These are phyloP conservation scores for Corchorus capsularis DNA, from an alignment of 345 rosid species.

Conservation along the genomic window DNA sequence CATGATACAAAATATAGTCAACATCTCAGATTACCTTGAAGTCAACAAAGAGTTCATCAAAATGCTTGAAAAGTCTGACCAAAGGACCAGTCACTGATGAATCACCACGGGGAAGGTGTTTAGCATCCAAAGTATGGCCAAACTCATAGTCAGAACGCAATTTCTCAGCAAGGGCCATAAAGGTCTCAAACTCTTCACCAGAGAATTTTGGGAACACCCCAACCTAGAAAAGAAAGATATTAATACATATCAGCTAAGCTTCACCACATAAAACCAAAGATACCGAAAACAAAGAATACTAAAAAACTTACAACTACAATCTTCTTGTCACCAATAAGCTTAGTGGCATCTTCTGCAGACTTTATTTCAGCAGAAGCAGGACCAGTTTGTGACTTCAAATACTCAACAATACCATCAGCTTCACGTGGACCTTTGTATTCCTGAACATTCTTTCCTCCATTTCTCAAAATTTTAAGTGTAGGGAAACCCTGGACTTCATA, in stretches of 20 bases:
- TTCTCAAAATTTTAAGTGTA: constrained; percentile 78
- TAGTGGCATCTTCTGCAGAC: constrained; percentile 59
- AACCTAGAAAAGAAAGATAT: constrained; percentile 50
- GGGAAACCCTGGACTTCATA: constrained; percentile 87
- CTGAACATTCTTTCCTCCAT: constrained; percentile 75
- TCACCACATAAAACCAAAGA: not conserved
- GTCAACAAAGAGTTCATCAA: constrained; percentile 85
- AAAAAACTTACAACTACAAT: constrained; percentile 61
- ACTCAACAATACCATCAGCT: constrained; percentile 80
- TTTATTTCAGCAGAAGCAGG: constrained; percentile 86
- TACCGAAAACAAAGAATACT: not conserved
- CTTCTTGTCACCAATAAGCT: constrained; percentile 61
- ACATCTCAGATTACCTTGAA: constrained; percentile 51
- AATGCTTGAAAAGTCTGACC: constrained; percentile 94
- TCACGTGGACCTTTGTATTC: constrained; percentile 98
- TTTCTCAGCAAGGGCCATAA: constrained; percentile 69
- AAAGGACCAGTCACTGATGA: constrained; percentile 79
- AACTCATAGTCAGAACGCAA: constrained; percentile 87
- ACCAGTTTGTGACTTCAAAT: constrained; percentile 87
- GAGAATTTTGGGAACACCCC: constrained; percentile 90
- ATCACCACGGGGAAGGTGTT: constrained; percentile 91
- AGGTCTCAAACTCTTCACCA: constrained; percentile 83
- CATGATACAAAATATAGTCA: constrained; percentile 3
- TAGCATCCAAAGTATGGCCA: constrained; percentile 82
- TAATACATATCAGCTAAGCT: constrained; percentile 10